Conservation (phyloP, 805 yeast species). For the Candida maesae region DNA sequence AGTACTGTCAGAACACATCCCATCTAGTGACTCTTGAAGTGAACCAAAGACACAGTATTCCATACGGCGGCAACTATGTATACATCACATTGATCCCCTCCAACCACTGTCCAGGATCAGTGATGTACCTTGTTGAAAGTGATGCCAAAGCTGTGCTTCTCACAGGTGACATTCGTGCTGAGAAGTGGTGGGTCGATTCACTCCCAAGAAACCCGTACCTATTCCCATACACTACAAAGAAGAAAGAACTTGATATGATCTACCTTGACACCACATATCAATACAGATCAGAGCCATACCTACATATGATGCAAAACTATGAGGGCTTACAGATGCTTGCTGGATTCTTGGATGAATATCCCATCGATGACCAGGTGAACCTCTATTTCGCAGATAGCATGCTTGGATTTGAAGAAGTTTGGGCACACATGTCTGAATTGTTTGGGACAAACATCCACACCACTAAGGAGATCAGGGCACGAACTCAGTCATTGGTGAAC, state of each 20-base stretch:
- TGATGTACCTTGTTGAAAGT: slow-evolving; percentile 47
- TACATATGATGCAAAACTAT: slow-evolving; percentile 39
- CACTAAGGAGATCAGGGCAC: slow-evolving; percentile 23
- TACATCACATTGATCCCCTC: slow-evolving; percentile 43
- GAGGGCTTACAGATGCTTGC: slow-evolving; percentile 37
- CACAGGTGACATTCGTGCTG: slow-evolving; percentile 60
- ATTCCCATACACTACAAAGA: slow-evolving; percentile 37
- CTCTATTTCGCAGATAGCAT: slow-evolving; percentile 39
- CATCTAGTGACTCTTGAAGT: slow-evolving; percentile 15
- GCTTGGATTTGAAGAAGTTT: slow-evolving; percentile 53
- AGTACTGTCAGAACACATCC: slow-evolving; percentile 13
- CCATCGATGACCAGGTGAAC: slow-evolving; percentile 31
- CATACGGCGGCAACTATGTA: slow-evolving; percentile 22
- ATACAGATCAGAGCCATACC: slow-evolving; percentile 45
- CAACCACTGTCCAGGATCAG: slow-evolving; percentile 59
- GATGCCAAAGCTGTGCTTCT: slow-evolving; percentile 35
- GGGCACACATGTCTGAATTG: slow-evolving; percentile 35
- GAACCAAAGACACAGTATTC: slow-evolving; percentile 21
- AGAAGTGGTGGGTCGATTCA: slow-evolving; percentile 44
- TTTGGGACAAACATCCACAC: slow-evolving; percentile 30
- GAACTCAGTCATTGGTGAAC: slow-evolving; percentile 20
- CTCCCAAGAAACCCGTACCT: slow-evolving; percentile 37
- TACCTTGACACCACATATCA: slow-evolving; percentile 56
- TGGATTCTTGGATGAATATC: slow-evolving; percentile 38
- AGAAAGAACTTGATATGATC: slow-evolving; percentile 37